phyloP scores from a whole-genome alignment of 2,329 filamentous ascomycete species.

The Penicillium sp. region DNA sequence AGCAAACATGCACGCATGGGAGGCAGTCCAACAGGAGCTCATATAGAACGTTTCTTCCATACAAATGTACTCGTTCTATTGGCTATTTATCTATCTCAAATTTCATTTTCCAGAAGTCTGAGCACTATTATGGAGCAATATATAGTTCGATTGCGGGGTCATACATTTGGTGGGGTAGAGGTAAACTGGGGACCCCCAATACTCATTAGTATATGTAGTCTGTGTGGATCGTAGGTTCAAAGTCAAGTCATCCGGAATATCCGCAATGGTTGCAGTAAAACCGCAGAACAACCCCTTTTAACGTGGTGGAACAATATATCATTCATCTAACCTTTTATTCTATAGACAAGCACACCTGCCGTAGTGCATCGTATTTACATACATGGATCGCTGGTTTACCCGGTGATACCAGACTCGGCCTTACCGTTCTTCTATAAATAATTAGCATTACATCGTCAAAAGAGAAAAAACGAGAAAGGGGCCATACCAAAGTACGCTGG shows the following conservation, averaged over 20 bases:
- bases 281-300: background rate
- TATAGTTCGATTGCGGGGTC: background rate
- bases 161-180: background rate
- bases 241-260: background rate
- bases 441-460: background rate
- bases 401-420: constrained; percentile 14
- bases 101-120: too few relatives aligned
- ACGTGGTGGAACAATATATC: background rate
- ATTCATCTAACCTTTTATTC: background rate
- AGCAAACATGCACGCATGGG: too few relatives aligned
- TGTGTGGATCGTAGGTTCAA: background rate
- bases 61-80: background rate
- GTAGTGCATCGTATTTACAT: background rate
- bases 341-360: background rate
- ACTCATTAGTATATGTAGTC: background rate
- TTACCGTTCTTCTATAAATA: constrained; percentile 15
- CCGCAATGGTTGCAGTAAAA: background rate
- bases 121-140: background rate
- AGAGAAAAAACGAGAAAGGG: too few relatives aligned
- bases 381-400: background rate
- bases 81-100: too few relatives aligned
- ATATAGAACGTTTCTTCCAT: background rate
- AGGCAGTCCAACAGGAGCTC: background rate
- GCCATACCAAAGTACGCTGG: constrained; percentile 18
- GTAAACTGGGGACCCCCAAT: background rate